phyloP scores from a whole-genome alignment of 345 rosid genomes.

The Nephelium lappaceum region DNA sequence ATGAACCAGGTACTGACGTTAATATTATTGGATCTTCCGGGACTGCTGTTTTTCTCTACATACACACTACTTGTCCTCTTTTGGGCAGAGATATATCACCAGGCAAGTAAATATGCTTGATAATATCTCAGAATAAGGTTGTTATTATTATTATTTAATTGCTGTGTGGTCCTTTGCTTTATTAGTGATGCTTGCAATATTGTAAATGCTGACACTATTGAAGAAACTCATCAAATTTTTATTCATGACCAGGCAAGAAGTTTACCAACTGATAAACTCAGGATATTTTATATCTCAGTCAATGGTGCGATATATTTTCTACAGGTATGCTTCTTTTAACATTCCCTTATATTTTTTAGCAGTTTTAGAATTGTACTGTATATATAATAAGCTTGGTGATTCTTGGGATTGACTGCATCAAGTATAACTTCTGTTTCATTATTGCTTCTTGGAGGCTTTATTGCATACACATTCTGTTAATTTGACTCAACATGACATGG shows the following conservation, averaged over 20 bases:
- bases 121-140: not conserved
- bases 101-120: constrained; percentile 51
- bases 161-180: constrained; percentile 8
- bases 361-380: not conserved
- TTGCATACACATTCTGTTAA: not conserved
- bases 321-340: constrained; percentile 55
- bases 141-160: not conserved
- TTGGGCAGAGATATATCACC: constrained; percentile 99
- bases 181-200: not conserved
- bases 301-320: constrained; percentile 66
- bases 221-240: constrained; percentile 29
- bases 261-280: constrained; percentile 90
- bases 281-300: constrained; percentile 58
- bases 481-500: not conserved
- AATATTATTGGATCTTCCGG: constrained; percentile 85
- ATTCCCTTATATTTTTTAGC: not conserved
- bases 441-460: not conserved
- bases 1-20: constrained; percentile 59
- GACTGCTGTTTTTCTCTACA: constrained; percentile 87
- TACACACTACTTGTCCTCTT: constrained; percentile 91
- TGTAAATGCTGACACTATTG: not conserved
- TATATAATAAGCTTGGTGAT: constrained; percentile 1
- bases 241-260: constrained; percentile 79
- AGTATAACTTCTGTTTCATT: constrained; percentile 6
- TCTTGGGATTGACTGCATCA: not conserved